Conservation (phyloP, 2,329 filamentous ascomycete species). For the Huntiella bhutanensis region DNA sequence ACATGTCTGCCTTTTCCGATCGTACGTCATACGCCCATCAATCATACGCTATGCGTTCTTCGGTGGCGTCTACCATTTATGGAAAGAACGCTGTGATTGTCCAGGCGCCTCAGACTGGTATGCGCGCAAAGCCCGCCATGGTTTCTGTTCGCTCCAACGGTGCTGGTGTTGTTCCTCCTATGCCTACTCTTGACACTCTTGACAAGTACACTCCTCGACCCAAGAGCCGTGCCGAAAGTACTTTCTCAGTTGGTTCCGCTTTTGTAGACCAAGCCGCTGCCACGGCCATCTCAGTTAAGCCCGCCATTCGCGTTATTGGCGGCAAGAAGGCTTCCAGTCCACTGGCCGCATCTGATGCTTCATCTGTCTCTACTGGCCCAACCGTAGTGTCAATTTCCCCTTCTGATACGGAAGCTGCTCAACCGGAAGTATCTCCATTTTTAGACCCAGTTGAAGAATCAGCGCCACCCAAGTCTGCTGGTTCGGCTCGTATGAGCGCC, state of each 20-base stretch:
- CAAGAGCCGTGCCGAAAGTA: slow-evolving; percentile 32
- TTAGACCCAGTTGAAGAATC: slow-evolving; percentile 29
- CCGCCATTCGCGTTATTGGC: slow-evolving; percentile 39
- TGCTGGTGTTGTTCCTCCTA: slow-evolving; percentile 43
- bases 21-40: slow-evolving; percentile 41
- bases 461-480: slow-evolving; percentile 17
- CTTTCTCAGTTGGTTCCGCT: slow-evolving; percentile 49
- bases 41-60: slow-evolving; percentile 43
- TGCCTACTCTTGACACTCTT: slow-evolving; percentile 47
- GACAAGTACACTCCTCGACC: slow-evolving; percentile 34
- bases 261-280: slow-evolving; percentile 45
- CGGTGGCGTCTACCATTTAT: slow-evolving; percentile 85
- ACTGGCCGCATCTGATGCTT: neutral
- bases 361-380: neutral
- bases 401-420: neutral
- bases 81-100: slow-evolving; percentile 73
- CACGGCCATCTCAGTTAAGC: slow-evolving; percentile 36
- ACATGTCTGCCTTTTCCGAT: slow-evolving; percentile 44
- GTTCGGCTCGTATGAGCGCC: slow-evolving; percentile 30
- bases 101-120: slow-evolving; percentile 68
- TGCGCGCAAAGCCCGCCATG: slow-evolving; percentile 75
- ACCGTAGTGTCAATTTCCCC: neutral
- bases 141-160: slow-evolving; percentile 69
- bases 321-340: slow-evolving; percentile 21
- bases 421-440: slow-evolving; percentile 31